A percentile compares a stretch with the other conserved stretches of the same genome.
phyloP scores from a whole-genome alignment of 2,329 filamentous ascomycete genomes.

The Furcasterigmium sp. region DNA sequence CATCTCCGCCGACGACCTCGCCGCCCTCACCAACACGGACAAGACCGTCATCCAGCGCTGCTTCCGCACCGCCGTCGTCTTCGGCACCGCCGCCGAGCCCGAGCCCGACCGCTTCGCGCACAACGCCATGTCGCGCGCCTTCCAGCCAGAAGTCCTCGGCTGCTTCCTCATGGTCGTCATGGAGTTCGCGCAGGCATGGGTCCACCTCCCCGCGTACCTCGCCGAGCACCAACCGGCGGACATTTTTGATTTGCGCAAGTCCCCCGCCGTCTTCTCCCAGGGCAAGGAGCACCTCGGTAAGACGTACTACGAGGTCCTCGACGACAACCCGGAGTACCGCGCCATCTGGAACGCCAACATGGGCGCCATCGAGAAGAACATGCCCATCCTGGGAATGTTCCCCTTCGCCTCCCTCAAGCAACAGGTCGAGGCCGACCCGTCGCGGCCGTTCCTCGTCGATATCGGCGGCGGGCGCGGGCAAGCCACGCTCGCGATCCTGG shows the following conservation, averaged over 20 bases:
- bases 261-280: conserved; percentile 23
- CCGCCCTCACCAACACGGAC: conserved; percentile 20
- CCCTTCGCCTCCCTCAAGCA: conserved; percentile 22
- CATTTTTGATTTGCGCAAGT: conserved; percentile 23
- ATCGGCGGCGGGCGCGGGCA: conserved; percentile 24
- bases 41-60: conserved; percentile 22
- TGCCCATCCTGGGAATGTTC: conserved; percentile 29
- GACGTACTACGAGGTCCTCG: conserved; percentile 27
- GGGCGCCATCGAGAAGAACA: conserved; percentile 22
- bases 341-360: conserved; percentile 26
- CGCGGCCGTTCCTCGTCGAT: conserved; percentile 23
- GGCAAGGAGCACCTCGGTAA: conserved; percentile 24
- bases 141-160: conserved; percentile 20
- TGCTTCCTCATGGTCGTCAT: conserved; percentile 23
- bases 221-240: conserved; percentile 22
- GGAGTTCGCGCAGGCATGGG: conserved; percentile 20
- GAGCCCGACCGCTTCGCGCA: conserved; percentile 23
- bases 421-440: conserved; percentile 20
- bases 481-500: conserved; percentile 21
- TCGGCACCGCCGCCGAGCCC: conserved; percentile 23
- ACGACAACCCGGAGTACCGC: conserved; percentile 20
- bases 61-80: conserved; percentile 22
- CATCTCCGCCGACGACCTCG: conserved; percentile 15
- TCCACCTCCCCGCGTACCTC: conserved; percentile 22
- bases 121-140: conserved; percentile 21